Evolutionary conservation across 306 rosid species (phyloP), one percentile per base, ranked within the genome.

Genomic region (Vicia sativa): DNA sequence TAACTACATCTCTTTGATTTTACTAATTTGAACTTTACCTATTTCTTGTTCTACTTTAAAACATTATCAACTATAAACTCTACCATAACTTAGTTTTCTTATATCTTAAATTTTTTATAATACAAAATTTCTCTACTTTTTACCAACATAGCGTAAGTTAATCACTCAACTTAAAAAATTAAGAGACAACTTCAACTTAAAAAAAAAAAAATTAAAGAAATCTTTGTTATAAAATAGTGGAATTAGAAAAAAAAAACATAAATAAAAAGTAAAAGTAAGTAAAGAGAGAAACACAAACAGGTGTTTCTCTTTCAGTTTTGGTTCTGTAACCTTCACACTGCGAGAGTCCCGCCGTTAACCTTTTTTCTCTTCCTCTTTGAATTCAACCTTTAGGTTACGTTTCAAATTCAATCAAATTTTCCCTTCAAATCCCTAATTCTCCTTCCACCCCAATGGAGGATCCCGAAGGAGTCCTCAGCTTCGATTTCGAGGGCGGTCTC

Each of bases 401-500:
- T 31, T 31, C 7, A 1, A 34, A 34, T 34, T 8, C 0, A 34
- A 29, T 56, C 41, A 21, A 5, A 4, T 11, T 12, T 31, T 3
- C 26, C 34, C 45, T 71, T 50, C 64, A 78, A 73, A 79, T 62
- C 76, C 76, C 76, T 68, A 55, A 79, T 77, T 19, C 10, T n/a
- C 13, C 11, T 9, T 15, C 29, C 11, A 35, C 12, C 25, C 67
- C 23, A 56, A 93, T 93, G 99, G 99, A 93, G 85, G 99, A 93
- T 79, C 63, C 97, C 10, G 99, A 93, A 63, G 97, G 99, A 66
- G 98, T 76, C 78, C 92, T 93, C 84, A 93, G 84, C 77, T 93
- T 93, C 82, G 99, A 93, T 78, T 93, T 93, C 76, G 99, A 93
- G 74, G 99, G 99, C 42, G 97, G 97, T 63, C 97, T 93, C 76